Percentiles rank a stretch among this genome's conserved stretches.
These are phyloP conservation scores for Fusarium bulbicola DNA, from an alignment of 2,329 filamentous ascomycete species.

Conservation along the genomic window DNA sequence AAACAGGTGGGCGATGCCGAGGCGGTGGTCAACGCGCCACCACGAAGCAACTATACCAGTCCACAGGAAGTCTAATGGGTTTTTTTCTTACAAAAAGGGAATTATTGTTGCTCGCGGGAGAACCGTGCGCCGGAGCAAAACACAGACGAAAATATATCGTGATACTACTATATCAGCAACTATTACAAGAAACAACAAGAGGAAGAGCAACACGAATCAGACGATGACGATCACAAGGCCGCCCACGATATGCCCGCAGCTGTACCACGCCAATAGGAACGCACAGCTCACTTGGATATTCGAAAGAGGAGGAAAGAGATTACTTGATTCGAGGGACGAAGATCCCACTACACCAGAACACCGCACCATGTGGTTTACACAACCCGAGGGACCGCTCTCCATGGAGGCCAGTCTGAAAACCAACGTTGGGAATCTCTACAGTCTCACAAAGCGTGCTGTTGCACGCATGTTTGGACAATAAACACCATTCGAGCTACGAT, in stretches of 20 bases:
- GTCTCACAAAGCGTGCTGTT: slow-evolving; percentile 25
- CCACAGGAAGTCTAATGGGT: slow-evolving; percentile 43
- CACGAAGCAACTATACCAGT: slow-evolving; percentile 46
- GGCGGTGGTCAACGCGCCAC: slow-evolving; percentile 71
- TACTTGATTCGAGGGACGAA: slow-evolving; percentile 18
- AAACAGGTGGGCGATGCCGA: slow-evolving; percentile 92
- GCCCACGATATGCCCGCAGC: slow-evolving; percentile 23
- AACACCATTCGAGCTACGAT: not conserved
- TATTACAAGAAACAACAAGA: slow-evolving; percentile 21
- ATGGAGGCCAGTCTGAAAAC: slow-evolving; percentile 16
- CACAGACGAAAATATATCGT: slow-evolving; percentile 30
- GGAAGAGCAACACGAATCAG: slow-evolving; percentile 3
- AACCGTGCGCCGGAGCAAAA: slow-evolving; percentile 37
- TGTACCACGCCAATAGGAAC: slow-evolving; percentile 33
- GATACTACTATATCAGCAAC: slow-evolving; percentile 23
- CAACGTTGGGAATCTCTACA: slow-evolving; percentile 22
- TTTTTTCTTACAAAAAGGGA: slow-evolving; percentile 39
- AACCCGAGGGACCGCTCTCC: slow-evolving; percentile 7
- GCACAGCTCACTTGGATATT: slow-evolving; percentile 37
- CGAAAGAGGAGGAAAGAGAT: slow-evolving; percentile 34
- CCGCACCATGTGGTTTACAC: slow-evolving; percentile 16
- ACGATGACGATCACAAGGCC: slow-evolving; percentile 7
- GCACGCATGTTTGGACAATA: slow-evolving; percentile 28
- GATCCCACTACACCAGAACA: slow-evolving; percentile 3
- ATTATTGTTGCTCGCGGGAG: slow-evolving; percentile 36